phyloP scores from a whole-genome alignment of 352 stramenopile genomes.

The Globisporangium takayamanum region DNA sequence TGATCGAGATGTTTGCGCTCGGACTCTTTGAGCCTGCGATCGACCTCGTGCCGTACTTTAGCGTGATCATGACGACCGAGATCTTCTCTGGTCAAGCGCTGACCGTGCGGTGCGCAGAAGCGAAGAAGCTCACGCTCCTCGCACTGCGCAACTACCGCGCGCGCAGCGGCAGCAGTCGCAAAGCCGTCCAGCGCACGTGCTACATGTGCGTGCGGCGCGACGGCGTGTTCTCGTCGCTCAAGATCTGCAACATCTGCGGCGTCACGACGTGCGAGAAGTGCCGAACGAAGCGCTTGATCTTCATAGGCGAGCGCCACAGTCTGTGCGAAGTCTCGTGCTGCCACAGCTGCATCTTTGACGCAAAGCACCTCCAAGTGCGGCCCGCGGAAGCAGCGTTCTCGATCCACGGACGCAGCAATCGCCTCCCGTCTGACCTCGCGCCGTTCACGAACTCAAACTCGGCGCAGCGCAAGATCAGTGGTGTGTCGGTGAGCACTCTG shows the following conservation, averaged over 20 bases:
- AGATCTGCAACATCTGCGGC: conserved; percentile 23
- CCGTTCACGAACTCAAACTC: neutral
- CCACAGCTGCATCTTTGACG: conserved; percentile 27
- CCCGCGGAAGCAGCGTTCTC: conserved; percentile 15
- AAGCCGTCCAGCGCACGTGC: conserved; percentile 7
- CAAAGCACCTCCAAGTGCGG: conserved; percentile 18
- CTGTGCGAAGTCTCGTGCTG: conserved; percentile 24
- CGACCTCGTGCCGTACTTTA: conserved; percentile 23
- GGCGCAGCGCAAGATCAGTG: neutral
- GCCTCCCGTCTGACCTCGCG: neutral
- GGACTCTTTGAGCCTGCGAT: conserved; percentile 35
- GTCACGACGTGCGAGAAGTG: conserved; percentile 17
- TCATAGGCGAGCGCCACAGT: conserved; percentile 18
- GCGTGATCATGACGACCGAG: conserved; percentile 24
- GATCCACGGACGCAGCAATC: conserved; percentile 2
- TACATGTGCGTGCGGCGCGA: conserved; percentile 16
- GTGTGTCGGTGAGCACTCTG: neutral
- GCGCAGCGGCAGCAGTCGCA: neutral
- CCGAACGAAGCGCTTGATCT: conserved; percentile 23
- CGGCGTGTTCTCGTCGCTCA: conserved; percentile 11
- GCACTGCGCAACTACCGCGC: conserved; percentile 10
- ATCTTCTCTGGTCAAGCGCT: conserved; percentile 31
- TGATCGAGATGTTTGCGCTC: conserved; percentile 39
- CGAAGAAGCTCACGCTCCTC: conserved; percentile 52
- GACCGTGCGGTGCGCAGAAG: conserved; percentile 35